Evolutionary conservation across 2,329 filamentous ascomycete genomes (phyloP).

Genomic region (Botrytis porri): DNA sequence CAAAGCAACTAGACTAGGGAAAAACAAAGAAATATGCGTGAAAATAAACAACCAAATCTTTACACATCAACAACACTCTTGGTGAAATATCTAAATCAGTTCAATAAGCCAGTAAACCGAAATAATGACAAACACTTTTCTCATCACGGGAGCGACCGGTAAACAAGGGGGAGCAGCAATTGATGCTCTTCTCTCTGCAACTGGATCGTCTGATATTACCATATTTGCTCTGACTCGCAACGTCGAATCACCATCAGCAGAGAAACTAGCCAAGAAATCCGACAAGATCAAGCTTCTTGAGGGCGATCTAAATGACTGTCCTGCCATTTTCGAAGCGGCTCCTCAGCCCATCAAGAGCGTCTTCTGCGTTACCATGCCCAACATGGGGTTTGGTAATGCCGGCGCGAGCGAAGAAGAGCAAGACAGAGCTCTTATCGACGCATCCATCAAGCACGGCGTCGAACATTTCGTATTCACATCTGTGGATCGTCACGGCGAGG

Average conservation of each 20-base stretch:
- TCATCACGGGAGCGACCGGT: constrained; percentile 49
- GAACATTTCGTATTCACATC: constrained; percentile 55
- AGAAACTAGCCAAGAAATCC: constrained; percentile 46
- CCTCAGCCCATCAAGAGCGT: constrained; percentile 53
- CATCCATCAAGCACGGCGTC: constrained; percentile 48
- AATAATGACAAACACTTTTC: constrained; percentile 22
- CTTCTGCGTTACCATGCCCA: constrained; percentile 50
- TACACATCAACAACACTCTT: background rate
- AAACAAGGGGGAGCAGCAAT: constrained; percentile 48
- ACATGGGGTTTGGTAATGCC: constrained; percentile 13
- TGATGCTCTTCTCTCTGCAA: constrained; percentile 41
- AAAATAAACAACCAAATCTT: background rate
- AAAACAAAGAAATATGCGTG: background rate
- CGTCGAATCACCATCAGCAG: constrained; percentile 45
- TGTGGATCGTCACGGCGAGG: constrained; percentile 53
- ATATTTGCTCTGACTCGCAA: constrained; percentile 61
- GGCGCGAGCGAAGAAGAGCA: constrained; percentile 44
- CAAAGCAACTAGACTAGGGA: background rate
- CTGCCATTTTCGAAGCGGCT: constrained; percentile 46
- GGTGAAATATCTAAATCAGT: background rate
- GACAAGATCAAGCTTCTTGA: constrained; percentile 51
- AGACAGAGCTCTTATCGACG: constrained; percentile 52
- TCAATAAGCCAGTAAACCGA: background rate
- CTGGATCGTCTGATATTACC: constrained; percentile 37
- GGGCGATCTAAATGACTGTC: constrained; percentile 54